These are phyloP conservation scores for Ophiostoma tasmaniense DNA, from an alignment of 2,329 filamentous ascomycete genomes.

Conservation along the genomic window DNA sequence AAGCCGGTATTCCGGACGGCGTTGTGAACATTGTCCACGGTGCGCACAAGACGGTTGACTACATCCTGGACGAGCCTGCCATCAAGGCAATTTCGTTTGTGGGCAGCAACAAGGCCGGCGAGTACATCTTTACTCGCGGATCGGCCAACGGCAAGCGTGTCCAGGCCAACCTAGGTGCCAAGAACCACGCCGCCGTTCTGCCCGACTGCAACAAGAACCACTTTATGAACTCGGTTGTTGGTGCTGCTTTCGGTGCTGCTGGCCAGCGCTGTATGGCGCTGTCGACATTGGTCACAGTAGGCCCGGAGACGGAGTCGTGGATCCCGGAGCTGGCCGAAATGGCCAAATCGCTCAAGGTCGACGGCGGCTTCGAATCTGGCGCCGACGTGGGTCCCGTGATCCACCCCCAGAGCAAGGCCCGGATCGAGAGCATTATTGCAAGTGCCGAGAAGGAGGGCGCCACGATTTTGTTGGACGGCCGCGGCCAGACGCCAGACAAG, in stretches of 20 bases:
- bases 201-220: conserved; percentile 89
- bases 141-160: conserved; percentile 82
- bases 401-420: conserved; percentile 66
- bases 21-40: conserved; percentile 80
- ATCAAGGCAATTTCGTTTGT: conserved; percentile 87
- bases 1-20: conserved; percentile 74
- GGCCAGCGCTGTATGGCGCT: conserved; percentile 84
- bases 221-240: conserved; percentile 73
- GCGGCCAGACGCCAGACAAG: conserved; percentile 64
- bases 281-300: conserved; percentile 73
- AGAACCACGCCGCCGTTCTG: conserved; percentile 79
- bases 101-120: conserved; percentile 77
- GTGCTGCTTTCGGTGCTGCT: conserved; percentile 76
- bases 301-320: conserved; percentile 71
- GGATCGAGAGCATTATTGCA: conserved; percentile 67
- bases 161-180: conserved; percentile 79
- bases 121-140: conserved; percentile 73
- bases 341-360: conserved; percentile 63
- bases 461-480: conserved; percentile 72
- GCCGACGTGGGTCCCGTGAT: conserved; percentile 78
- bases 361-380: conserved; percentile 73
- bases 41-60: conserved; percentile 71
- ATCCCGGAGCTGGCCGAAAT: conserved; percentile 67
- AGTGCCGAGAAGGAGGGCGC: conserved; percentile 74
- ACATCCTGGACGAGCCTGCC: conserved; percentile 73